Evolutionary conservation across 805 yeast species (phyloP).

Genomic region (Tetrapisispora arboricola): DNA sequence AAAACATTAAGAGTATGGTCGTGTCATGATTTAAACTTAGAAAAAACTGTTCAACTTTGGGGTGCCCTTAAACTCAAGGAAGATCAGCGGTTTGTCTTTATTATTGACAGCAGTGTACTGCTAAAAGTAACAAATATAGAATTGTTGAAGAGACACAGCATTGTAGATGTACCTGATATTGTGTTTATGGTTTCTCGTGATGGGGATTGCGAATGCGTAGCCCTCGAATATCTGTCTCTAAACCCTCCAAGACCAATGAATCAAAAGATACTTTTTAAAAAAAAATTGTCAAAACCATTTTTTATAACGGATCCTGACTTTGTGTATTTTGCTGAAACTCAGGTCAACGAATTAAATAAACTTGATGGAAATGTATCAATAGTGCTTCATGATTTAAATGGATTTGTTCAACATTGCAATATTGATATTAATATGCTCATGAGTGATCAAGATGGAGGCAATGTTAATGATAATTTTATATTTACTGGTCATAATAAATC

Average conservation of each 20-base stretch:
- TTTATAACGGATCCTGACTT: constrained; percentile 28
- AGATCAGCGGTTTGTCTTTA: constrained; percentile 27
- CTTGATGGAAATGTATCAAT: constrained; percentile 28
- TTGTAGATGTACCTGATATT: constrained; percentile 32
- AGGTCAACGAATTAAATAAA: constrained; percentile 15
- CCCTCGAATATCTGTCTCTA: constrained; percentile 40
- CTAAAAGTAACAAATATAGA: constrained; percentile 16
- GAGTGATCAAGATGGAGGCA: neutral
- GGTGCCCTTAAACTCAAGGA: constrained; percentile 33
- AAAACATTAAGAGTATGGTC: constrained; percentile 58
- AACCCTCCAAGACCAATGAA: constrained; percentile 47
- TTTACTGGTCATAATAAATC: constrained; percentile 85
- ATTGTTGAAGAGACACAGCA: constrained; percentile 4
- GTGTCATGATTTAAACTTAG: constrained; percentile 49
- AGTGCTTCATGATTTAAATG: constrained; percentile 37
- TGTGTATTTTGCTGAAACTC: constrained; percentile 30
- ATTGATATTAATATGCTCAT: constrained; percentile 20
- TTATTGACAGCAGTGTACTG: constrained; percentile 34
- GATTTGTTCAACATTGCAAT: constrained; percentile 29
- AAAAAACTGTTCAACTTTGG: constrained; percentile 47
- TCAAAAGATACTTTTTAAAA: constrained; percentile 30
- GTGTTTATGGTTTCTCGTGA: constrained; percentile 32
- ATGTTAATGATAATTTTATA: constrained; percentile 33
- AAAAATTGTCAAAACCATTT: constrained; percentile 16
- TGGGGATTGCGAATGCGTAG: constrained; percentile 36